Percentiles rank a stretch among this genome's conserved stretches.
phyloP scores from a whole-genome alignment of 306 rosid species.

The Dryas alaskensis region DNA sequence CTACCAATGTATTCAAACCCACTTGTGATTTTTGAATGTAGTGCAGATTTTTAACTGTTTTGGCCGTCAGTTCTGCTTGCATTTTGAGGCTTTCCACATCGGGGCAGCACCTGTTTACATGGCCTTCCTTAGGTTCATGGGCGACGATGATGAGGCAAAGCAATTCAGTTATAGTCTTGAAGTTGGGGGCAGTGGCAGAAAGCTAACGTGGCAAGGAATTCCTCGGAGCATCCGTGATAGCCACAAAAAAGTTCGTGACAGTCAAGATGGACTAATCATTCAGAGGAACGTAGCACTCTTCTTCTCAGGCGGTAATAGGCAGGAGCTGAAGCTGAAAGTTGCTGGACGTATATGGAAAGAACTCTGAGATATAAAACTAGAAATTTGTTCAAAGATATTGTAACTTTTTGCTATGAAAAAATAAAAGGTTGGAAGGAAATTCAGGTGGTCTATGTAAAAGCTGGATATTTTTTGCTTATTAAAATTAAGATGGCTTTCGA shows the following conservation, averaged over 20 bases:
- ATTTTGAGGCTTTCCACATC: conserved; percentile 54
- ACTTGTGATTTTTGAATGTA: neutral
- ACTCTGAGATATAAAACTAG: conserved; percentile 18
- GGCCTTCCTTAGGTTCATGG: conserved; percentile 62
- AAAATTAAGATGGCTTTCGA: conserved; percentile 8
- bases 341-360: conserved; percentile 55
- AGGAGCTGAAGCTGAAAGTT: conserved; percentile 53
- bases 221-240: conserved; percentile 56
- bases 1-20: neutral
- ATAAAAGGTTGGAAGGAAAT: conserved; percentile 12
- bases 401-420: conserved; percentile 7
- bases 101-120: conserved; percentile 56
- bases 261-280: conserved; percentile 53
- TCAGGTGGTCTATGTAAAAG: conserved; percentile 16
- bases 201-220: conserved; percentile 53
- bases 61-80: conserved; percentile 54
- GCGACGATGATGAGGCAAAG: conserved; percentile 54
- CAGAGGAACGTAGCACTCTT: conserved; percentile 50
- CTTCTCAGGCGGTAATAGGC: conserved; percentile 42
- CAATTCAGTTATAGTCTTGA: conserved; percentile 50
- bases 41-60: conserved; percentile 56
- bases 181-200: conserved; percentile 51
- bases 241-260: conserved; percentile 51
- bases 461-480: conserved; percentile 13
- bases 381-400: neutral